Conservation (phyloP, 1,139 yeast species). For the Pichia sp. region DNA sequence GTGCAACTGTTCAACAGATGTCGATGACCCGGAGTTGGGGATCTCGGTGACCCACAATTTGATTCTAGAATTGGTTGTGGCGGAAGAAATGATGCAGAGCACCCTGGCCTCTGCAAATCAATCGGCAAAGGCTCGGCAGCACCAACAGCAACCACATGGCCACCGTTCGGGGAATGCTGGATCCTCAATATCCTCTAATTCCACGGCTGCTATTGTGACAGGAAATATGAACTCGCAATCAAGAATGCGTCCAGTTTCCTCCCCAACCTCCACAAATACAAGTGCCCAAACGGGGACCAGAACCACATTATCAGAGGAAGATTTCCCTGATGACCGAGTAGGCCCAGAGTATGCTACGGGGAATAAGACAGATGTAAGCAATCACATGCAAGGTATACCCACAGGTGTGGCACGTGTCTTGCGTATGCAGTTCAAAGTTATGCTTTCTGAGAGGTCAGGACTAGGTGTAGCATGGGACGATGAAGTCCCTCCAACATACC, state of each 20-base stretch:
- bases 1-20: slow-evolving; percentile 70
- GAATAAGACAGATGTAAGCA: slow-evolving; percentile 28
- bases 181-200: slow-evolving; percentile 7
- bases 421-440: slow-evolving; percentile 86
- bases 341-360: slow-evolving; percentile 31
- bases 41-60: slow-evolving; percentile 69
- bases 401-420: slow-evolving; percentile 94
- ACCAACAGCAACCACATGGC: neutral
- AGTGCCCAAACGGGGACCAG: neutral
- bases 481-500: slow-evolving; percentile 96
- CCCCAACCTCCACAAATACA: neutral
- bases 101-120: slow-evolving; percentile 18
- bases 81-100: slow-evolving; percentile 70
- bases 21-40: slow-evolving; percentile 79
- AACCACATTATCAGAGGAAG: slow-evolving; percentile 9
- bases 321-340: slow-evolving; percentile 27
- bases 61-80: slow-evolving; percentile 84
- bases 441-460: slow-evolving; percentile 85
- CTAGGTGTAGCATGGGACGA: slow-evolving; percentile 98
- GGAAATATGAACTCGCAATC: slow-evolving; percentile 14
- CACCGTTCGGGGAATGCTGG: neutral
- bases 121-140: slow-evolving; percentile 1
- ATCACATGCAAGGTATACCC: slow-evolving; percentile 57
- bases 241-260: slow-evolving; percentile 10
- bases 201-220: slow-evolving; percentile 12